phyloP scores from a whole-genome alignment of 2,329 filamentous ascomycete genomes.

The Phaeosphaeriaceae sp. region DNA sequence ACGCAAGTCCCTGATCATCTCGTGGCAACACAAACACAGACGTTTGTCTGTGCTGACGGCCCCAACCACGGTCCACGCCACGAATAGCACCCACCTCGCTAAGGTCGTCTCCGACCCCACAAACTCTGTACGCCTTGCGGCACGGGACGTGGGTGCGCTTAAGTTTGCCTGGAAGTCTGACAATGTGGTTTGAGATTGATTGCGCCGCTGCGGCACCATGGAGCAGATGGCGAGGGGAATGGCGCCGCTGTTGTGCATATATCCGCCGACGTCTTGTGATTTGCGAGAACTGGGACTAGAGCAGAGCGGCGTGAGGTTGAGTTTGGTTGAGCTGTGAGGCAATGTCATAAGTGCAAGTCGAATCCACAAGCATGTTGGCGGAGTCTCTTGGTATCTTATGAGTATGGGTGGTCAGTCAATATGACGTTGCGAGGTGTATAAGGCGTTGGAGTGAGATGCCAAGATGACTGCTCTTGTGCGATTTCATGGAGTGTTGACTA shows the following conservation, averaged over 20 bases:
- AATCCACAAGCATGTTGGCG: background rate
- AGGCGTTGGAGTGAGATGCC: background rate
- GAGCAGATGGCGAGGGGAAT: background rate
- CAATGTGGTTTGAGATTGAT: background rate
- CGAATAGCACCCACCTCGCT: background rate
- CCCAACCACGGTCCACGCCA: background rate
- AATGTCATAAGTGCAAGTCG: background rate
- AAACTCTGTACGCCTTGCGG: background rate
- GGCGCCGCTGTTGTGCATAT: background rate
- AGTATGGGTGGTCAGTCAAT: background rate
- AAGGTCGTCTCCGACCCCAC: background rate
- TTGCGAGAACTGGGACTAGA: background rate
- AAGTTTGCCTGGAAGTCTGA: background rate
- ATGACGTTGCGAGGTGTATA: background rate
- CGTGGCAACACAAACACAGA: background rate
- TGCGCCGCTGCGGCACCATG: background rate
- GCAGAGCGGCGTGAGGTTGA: background rate
- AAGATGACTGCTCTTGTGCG: background rate
- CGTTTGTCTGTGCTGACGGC: background rate
- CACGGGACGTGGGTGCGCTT: background rate
- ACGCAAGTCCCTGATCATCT: background rate
- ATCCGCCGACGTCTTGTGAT: background rate
- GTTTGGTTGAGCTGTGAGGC: background rate
- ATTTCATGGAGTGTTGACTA: background rate
- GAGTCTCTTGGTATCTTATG: background rate